Evolutionary conservation across 2,329 filamentous ascomycete genomes (phyloP).

Genomic region (Cladosporium cucumerinum): DNA sequence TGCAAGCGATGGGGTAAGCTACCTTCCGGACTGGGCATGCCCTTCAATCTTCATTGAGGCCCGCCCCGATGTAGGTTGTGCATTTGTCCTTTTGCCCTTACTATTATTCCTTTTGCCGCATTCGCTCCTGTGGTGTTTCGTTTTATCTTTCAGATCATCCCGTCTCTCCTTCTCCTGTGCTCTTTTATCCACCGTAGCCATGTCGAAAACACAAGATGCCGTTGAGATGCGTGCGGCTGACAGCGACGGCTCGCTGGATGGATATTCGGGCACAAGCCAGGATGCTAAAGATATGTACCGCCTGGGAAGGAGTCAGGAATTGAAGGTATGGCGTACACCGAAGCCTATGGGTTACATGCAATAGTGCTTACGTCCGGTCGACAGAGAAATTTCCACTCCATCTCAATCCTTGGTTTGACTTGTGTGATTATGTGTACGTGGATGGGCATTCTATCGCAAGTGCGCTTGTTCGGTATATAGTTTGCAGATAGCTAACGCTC

Average conservation of each 20-base stretch:
- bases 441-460: conserved; percentile 12
- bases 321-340: conserved; percentile 8
- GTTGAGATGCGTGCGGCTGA: not conserved
- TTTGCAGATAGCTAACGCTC: not conserved
- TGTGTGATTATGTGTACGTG: conserved; percentile 19
- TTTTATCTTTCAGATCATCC: not conserved
- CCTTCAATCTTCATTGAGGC: not conserved
- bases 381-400: conserved; percentile 18
- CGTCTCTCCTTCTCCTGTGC: not conserved
- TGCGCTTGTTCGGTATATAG: not conserved
- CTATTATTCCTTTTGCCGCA: not conserved
- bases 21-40: not conserved
- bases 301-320: conserved; percentile 29
- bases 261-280: not conserved
- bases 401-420: conserved; percentile 18
- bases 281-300: conserved; percentile 28
- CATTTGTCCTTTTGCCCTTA: not conserved
- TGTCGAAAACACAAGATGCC: not conserved
- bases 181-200: not conserved
- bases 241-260: conserved; percentile 4
- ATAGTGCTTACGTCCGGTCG: not conserved
- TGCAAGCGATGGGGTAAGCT: conserved; percentile 1
- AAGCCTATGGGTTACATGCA: not conserved
- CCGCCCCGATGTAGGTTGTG: not conserved
- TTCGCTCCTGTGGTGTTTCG: not conserved